Percentiles rank a stretch among this genome's conserved stretches.
Evolutionary conservation across 1,284 basidiomycete genomes (phyloP).

Genomic region (Cryptococcus sp.): DNA sequence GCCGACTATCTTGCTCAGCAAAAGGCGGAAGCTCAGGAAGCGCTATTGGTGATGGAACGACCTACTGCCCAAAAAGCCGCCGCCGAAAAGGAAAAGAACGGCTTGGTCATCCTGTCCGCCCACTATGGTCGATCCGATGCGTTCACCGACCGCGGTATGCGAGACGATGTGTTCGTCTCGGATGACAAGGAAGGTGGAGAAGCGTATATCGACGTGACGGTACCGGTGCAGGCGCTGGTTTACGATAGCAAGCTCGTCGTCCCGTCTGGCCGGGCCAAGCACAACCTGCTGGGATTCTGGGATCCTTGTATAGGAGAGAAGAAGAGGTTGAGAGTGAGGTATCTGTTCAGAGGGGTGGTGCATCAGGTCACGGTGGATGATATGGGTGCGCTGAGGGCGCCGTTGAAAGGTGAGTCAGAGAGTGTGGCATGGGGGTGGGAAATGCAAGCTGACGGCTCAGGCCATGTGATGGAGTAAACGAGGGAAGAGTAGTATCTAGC

Average conservation of each 20-base stretch:
- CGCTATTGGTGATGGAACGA: conserved; percentile 47
- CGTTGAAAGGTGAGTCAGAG: conserved; percentile 54
- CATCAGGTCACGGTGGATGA: conserved; percentile 76
- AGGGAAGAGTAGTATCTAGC: no score
- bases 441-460: no score
- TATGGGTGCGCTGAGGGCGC: conserved; percentile 62
- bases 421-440: neutral
- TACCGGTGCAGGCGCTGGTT: conserved; percentile 76
- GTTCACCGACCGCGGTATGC: conserved; percentile 51
- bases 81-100: conserved; percentile 45
- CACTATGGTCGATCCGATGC: conserved; percentile 54
- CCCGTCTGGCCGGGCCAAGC: conserved; percentile 60
- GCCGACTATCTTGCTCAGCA: conserved; percentile 58
- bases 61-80: conserved; percentile 45
- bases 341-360: conserved; percentile 65
- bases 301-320: conserved; percentile 47
- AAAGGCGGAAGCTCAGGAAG: conserved; percentile 57
- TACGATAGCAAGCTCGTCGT: conserved; percentile 71
- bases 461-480: no score
- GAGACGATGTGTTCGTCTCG: conserved; percentile 37
- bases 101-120: conserved; percentile 65
- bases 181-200: conserved; percentile 46
- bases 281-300: conserved; percentile 45
- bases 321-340: conserved; percentile 61
- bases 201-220: conserved; percentile 63